Conservation (phyloP, 2,329 filamentous ascomycete genomes). For the Aspergillus intermedius region DNA sequence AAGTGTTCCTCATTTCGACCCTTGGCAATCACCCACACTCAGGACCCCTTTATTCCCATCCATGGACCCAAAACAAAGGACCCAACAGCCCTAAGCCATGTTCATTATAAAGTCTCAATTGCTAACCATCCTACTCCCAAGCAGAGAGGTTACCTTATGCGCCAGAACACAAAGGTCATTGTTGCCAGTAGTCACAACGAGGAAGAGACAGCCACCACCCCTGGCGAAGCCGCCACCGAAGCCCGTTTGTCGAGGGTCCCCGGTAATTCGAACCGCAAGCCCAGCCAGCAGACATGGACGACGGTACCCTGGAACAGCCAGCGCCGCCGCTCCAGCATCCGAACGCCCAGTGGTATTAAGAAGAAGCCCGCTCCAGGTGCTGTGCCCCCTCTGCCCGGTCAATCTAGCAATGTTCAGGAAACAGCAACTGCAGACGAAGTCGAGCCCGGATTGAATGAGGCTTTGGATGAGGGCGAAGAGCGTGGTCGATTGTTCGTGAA, state of each 20-base stretch:
- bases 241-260: slow-evolving; percentile 52
- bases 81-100: slow-evolving; percentile 4
- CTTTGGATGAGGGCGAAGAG: slow-evolving; percentile 72
- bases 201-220: slow-evolving; percentile 39
- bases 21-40: slow-evolving; percentile 5
- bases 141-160: slow-evolving; percentile 98
- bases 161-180: slow-evolving; percentile 95
- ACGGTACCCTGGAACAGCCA: slow-evolving; percentile 95
- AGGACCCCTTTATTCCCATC: slow-evolving; percentile 4
- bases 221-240: slow-evolving; percentile 19
- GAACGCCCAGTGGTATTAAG: slow-evolving; percentile 52
- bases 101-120: slow-evolving; percentile 32
- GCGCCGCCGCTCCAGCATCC: slow-evolving; percentile 59
- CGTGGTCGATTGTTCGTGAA: slow-evolving; percentile 92
- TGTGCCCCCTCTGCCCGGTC: slow-evolving; percentile 77
- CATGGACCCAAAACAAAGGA: slow-evolving; percentile 15
- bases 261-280: slow-evolving; percentile 67
- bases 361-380: slow-evolving; percentile 58
- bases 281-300: slow-evolving; percentile 85
- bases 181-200: slow-evolving; percentile 73
- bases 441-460: slow-evolving; percentile 53
- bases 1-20: slow-evolving; percentile 20
- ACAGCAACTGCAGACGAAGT: slow-evolving; percentile 63
- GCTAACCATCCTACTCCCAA: slow-evolving; percentile 58
- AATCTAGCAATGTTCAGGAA: slow-evolving; percentile 68